Evolutionary conservation across 176 grass and related monocot species (phyloP).

Genomic region (Oryza brachyantha): DNA sequence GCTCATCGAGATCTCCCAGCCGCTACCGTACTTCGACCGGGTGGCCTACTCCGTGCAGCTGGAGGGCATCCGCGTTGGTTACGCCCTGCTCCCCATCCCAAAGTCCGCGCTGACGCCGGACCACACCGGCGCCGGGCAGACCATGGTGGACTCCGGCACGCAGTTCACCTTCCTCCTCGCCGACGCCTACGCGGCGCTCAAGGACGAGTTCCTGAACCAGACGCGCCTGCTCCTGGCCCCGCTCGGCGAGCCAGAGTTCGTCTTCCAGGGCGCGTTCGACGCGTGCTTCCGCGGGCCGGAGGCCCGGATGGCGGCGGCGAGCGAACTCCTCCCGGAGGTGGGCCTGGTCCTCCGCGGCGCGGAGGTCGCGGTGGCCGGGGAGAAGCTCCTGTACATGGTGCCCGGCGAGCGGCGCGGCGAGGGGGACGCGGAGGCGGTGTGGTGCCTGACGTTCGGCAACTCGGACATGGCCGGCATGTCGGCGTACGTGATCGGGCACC

Average conservation of each 20-base stretch:
- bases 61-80: constrained; percentile 70
- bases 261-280: constrained; percentile 86
- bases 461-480: constrained; percentile 66
- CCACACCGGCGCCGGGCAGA: constrained; percentile 87
- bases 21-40: constrained; percentile 82
- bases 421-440: constrained; percentile 43
- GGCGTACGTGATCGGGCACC: constrained; percentile 78
- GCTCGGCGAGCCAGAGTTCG: constrained; percentile 59
- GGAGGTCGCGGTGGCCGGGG: constrained; percentile 53
- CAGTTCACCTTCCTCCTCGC: constrained; percentile 86
- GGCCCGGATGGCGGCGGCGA: not conserved
- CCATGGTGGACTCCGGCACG: constrained; percentile 80
- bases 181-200: constrained; percentile 66
- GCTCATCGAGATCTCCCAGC: constrained; percentile 56
- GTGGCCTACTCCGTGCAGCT: constrained; percentile 82
- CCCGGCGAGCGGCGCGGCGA: constrained; percentile 47
- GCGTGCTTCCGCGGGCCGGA: constrained; percentile 62
- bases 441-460: constrained; percentile 87
- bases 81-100: constrained; percentile 58
- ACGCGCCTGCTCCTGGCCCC: constrained; percentile 36
- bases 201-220: constrained; percentile 54
- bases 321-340: constrained; percentile 41
- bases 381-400: constrained; percentile 68
- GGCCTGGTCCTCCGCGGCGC: constrained; percentile 51
- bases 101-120: constrained; percentile 66